Evolutionary conservation across 176 grass and related monocot species (phyloP).

Genomic region (Stipa capillata): DNA sequence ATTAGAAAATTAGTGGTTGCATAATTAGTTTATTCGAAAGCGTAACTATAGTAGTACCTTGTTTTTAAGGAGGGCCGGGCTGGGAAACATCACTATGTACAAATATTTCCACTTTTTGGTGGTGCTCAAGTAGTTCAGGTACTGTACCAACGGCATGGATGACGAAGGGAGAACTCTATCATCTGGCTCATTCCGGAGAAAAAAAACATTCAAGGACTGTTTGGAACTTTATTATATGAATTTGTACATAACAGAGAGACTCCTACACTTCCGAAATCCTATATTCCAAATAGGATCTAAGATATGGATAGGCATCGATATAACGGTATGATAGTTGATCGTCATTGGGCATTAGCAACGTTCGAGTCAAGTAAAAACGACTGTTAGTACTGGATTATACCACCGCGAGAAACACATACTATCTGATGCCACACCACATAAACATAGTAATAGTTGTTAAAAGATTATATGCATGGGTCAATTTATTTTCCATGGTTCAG

Average conservation of each 20-base stretch:
- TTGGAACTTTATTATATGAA: no score
- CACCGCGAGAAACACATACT: neutral
- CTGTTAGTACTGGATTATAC: neutral
- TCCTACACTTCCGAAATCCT: neutral
- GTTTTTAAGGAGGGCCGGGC: no score
- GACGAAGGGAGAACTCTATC: neutral
- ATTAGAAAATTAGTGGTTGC: neutral
- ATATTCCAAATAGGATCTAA: neutral
- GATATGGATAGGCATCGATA: no score
- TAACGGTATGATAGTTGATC: neutral
- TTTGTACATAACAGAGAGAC: neutral
- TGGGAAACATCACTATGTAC: no score
- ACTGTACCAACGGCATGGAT: neutral
- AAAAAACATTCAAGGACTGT: no score
- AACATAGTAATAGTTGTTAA: neutral
- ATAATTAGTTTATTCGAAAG: neutral
- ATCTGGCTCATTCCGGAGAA: neutral
- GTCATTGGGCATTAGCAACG: neutral
- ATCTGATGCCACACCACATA: neutral
- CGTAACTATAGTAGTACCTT: no score
- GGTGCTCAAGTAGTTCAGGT: no score
- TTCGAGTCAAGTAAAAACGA: neutral
- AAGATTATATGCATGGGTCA: neutral
- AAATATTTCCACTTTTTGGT: neutral
- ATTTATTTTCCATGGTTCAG: no score